These are phyloP conservation scores for Curvularia sp. DNA, from an alignment of 2,329 filamentous ascomycete genomes.

Conservation along the genomic window DNA sequence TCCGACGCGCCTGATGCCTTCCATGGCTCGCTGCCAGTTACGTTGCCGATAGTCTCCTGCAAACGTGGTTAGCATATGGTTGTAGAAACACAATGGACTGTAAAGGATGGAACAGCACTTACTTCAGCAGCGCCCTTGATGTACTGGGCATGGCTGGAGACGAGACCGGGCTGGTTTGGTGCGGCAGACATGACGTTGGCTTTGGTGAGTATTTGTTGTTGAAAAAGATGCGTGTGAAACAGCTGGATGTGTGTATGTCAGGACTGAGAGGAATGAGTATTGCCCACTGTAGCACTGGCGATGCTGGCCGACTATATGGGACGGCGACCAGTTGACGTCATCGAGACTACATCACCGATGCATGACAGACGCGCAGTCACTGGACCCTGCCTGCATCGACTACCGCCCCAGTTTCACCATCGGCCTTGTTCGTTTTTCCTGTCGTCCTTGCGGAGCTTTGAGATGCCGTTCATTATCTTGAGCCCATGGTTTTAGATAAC, in stretches of 20 bases:
- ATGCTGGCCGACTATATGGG: slow-evolving; percentile 9
- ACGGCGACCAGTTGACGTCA: slow-evolving; percentile 18
- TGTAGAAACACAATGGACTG: background rate
- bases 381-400: slow-evolving; percentile 7
- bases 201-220: background rate
- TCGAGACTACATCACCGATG: slow-evolving; percentile 8
- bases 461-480: background rate
- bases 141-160: slow-evolving; percentile 71
- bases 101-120: slow-evolving; percentile 22
- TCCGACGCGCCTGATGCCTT: slow-evolving; percentile 68
- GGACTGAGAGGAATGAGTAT: background rate
- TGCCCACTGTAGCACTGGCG: background rate
- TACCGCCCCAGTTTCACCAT: background rate
- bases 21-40: slow-evolving; percentile 70
- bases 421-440: background rate
- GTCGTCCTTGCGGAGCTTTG: background rate
- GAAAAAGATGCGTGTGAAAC: background rate
- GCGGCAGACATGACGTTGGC: slow-evolving; percentile 35
- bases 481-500: background rate
- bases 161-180: slow-evolving; percentile 62
- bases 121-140: slow-evolving; percentile 73
- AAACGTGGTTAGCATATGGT: background rate
- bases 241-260: background rate
- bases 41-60: slow-evolving; percentile 66
- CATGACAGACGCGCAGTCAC: slow-evolving; percentile 11